A percentile compares a stretch with the other conserved stretches of the same genome.
Evolutionary conservation across 805 yeast genomes (phyloP).

Genomic region (Candida khao-thaluensis): DNA sequence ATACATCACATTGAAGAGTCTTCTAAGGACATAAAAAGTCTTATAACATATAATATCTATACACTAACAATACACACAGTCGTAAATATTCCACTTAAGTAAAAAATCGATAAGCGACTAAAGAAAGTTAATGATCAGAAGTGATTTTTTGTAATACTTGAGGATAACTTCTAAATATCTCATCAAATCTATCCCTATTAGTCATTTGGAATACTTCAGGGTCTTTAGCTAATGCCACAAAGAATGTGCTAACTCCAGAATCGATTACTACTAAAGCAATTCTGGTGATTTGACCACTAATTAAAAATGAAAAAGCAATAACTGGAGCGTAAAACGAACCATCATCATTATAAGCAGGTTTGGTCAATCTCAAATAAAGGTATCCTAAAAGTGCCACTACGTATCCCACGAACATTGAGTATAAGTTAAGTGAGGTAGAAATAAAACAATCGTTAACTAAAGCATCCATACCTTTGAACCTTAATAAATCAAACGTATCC

Average conservation of each 20-base stretch:
- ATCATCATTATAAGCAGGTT: conserved; percentile 58
- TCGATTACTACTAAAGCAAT: conserved; percentile 71
- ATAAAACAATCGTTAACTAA: conserved; percentile 81
- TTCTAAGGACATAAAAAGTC: no score
- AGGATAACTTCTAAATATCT: conserved; percentile 64
- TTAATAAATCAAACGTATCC: conserved; percentile 76
- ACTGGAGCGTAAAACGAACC: conserved; percentile 71
- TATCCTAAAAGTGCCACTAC: conserved; percentile 58
- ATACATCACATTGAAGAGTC: no score
- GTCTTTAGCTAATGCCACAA: conserved; percentile 78
- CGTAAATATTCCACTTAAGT: no score
- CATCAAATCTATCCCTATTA: conserved; percentile 66
- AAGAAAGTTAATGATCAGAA: conserved; percentile 25
- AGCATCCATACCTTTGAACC: conserved; percentile 80
- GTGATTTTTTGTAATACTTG: conserved; percentile 58
- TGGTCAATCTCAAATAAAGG: conserved; percentile 64
- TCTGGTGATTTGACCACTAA: conserved; percentile 73
- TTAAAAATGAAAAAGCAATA: conserved; percentile 68
- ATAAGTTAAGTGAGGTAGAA: conserved; percentile 75
- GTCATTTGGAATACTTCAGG: conserved; percentile 78
- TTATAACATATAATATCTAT: neutral
- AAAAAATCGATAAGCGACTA: neutral
- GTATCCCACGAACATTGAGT: conserved; percentile 68
- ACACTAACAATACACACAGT: no score
- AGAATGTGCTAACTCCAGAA: conserved; percentile 80